These are phyloP conservation scores for Exophiala bonariae DNA, from an alignment of 2,329 filamentous ascomycete species.

Conservation along the genomic window DNA sequence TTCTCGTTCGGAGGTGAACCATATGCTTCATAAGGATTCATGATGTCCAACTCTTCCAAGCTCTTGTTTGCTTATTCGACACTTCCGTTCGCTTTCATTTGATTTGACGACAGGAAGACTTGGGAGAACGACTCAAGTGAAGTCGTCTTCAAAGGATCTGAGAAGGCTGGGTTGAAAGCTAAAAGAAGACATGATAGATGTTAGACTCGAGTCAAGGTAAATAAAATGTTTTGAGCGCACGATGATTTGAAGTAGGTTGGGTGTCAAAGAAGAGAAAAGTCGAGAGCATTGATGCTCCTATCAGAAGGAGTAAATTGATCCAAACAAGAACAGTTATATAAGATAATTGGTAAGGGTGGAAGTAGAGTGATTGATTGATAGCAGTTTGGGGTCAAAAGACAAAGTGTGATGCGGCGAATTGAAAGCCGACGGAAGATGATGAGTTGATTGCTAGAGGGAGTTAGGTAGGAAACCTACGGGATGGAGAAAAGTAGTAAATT, in stretches of 20 bases:
- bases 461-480: constrained; percentile 24
- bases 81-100: constrained; percentile 7
- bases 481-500: constrained; percentile 16
- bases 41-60: constrained; percentile 22
- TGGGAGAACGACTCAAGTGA: constrained; percentile 8
- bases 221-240: constrained; percentile 14
- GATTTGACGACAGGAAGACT: not conserved
- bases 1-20: constrained; percentile 39
- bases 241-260: constrained; percentile 7
- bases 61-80: not conserved
- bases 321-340: constrained; percentile 18
- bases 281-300: constrained; percentile 20
- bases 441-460: constrained; percentile 6
- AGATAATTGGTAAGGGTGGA: constrained; percentile 5
- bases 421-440: not conserved
- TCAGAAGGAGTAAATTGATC: constrained; percentile 7
- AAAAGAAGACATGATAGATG: constrained; percentile 21
- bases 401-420: constrained; percentile 12
- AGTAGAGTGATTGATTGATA: constrained; percentile 6
- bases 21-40: constrained; percentile 50
- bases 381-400: constrained; percentile 9
- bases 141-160: constrained; percentile 9
- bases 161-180: constrained; percentile 16
- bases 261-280: constrained; percentile 18
- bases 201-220: constrained; percentile 24